These are phyloP conservation scores for Candida insectorum DNA, from an alignment of 805 yeast species.

Conservation along the genomic window DNA sequence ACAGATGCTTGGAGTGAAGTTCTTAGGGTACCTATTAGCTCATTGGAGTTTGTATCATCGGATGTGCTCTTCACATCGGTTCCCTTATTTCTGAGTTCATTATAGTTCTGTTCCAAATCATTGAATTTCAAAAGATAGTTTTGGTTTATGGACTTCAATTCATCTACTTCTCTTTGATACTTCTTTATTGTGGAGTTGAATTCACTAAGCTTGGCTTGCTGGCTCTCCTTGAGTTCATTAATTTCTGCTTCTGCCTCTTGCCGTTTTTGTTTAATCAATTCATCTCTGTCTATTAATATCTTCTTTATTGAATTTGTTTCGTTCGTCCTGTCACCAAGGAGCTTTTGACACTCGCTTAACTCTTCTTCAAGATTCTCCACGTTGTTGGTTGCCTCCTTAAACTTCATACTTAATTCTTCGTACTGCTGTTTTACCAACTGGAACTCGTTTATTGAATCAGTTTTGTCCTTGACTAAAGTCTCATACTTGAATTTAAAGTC, in stretches of 20 bases:
- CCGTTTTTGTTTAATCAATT: conserved; percentile 47
- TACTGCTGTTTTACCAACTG: conserved; percentile 56
- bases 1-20: conserved; percentile 51
- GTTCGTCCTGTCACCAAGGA: conserved; percentile 75
- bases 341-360: conserved; percentile 65
- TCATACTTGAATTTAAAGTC: conserved; percentile 37
- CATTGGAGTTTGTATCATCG: conserved; percentile 18
- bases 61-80: conserved; percentile 9
- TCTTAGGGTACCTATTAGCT: conserved; percentile 44
- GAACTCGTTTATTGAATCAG: conserved; percentile 38
- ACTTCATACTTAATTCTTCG: conserved; percentile 66
- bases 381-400: conserved; percentile 59
- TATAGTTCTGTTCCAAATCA: conserved; percentile 33
- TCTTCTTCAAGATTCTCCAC: conserved; percentile 77
- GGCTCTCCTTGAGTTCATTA: conserved; percentile 46
- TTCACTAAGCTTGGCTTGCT: conserved; percentile 50
- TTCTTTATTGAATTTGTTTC: conserved; percentile 74
- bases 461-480: conserved; percentile 26
- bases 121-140: conserved; percentile 39
- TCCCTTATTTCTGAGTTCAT: conserved; percentile 21
- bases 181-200: conserved; percentile 36
- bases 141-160: conserved; percentile 39
- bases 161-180: conserved; percentile 66
- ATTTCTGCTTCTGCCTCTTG: conserved; percentile 56
- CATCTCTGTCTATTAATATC: conserved; percentile 65